These are phyloP conservation scores for Clohesyomyces aquaticus DNA, from an alignment of 495 filamentous ascomycete genomes.

Conservation along the genomic window DNA sequence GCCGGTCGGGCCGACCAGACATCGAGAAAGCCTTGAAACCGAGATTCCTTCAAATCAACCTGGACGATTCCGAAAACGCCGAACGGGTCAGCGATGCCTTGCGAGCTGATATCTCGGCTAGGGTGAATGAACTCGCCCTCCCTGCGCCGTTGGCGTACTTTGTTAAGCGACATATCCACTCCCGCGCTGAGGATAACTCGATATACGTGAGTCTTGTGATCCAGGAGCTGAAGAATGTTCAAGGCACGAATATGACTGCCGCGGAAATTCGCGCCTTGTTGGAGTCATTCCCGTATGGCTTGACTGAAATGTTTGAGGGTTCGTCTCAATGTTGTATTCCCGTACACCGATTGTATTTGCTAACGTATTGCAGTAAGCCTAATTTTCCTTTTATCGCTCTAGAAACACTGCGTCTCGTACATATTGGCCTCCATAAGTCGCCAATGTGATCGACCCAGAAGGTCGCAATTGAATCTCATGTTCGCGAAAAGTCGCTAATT, in stretches of 20 bases:
- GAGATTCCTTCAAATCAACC: slow-evolving; percentile 12
- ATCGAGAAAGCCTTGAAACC: slow-evolving; percentile 19
- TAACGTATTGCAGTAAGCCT: no score
- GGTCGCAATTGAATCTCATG: no score
- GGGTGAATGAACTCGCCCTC: slow-evolving; percentile 20
- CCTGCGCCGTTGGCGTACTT: slow-evolving; percentile 19
- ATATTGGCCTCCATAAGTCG: no score
- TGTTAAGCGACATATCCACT: slow-evolving; percentile 27
- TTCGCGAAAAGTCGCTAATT: no score
- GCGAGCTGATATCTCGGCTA: slow-evolving; percentile 1
- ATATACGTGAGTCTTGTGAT: slow-evolving; percentile 29
- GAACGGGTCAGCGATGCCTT: slow-evolving; percentile 18
- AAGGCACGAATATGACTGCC: not conserved
- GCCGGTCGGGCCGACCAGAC: slow-evolving; percentile 20
- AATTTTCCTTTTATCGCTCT: no score
- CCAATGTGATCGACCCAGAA: no score
- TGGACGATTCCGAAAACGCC: slow-evolving; percentile 21
- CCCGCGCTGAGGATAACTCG: slow-evolving; percentile 19
- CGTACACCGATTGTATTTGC: no score
- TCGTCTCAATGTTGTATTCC: no score
- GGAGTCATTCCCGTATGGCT: slow-evolving; percentile 28
- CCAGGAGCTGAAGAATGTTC: slow-evolving; percentile 29
- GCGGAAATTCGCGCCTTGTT: slow-evolving; percentile 17
- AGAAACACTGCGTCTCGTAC: no score
- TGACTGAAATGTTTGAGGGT: slow-evolving; percentile 32